Percentiles rank a stretch among this genome's conserved stretches.
Evolutionary conservation across 2,329 filamentous ascomycete species (phyloP).

Genomic region (Truncatella angustata): DNA sequence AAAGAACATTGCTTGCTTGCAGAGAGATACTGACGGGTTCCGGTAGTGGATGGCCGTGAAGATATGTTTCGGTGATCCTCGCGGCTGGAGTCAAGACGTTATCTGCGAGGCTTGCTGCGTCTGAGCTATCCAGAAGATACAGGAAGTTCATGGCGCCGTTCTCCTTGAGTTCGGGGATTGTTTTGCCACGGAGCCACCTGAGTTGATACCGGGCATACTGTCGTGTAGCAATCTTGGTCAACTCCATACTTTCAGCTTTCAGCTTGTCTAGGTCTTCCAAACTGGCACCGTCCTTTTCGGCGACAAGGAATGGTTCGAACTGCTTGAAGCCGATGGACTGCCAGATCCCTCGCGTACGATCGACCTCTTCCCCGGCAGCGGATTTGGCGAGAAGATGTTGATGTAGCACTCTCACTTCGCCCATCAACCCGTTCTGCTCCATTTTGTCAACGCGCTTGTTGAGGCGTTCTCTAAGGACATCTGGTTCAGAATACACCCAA

Average conservation of each 20-base stretch:
- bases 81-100: conserved; percentile 67
- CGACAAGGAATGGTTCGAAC: conserved; percentile 68
- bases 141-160: conserved; percentile 55
- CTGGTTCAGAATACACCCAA: conserved; percentile 79
- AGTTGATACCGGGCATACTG: conserved; percentile 85
- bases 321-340: conserved; percentile 96
- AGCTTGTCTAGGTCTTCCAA: conserved; percentile 50
- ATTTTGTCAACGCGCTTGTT: conserved; percentile 81
- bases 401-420: conserved; percentile 47
- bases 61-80: conserved; percentile 60
- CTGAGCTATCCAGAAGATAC: conserved; percentile 79
- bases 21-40: conserved; percentile 46
- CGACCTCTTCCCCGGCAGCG: conserved; percentile 52
- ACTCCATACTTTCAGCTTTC: conserved; percentile 62
- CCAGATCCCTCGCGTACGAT: conserved; percentile 85
- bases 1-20: conserved; percentile 54
- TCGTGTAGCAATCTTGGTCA: conserved; percentile 78
- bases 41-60: conserved; percentile 55
- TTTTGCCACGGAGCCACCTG: conserved; percentile 82
- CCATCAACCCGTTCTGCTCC: conserved; percentile 56
- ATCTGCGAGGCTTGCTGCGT: conserved; percentile 58
- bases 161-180: conserved; percentile 66
- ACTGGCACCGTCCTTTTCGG: conserved; percentile 32
- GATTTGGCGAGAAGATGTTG: conserved; percentile 33
- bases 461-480: conserved; percentile 67